phyloP scores from a whole-genome alignment of 2,329 filamentous ascomycete species.

The Penicillium digitatum region DNA sequence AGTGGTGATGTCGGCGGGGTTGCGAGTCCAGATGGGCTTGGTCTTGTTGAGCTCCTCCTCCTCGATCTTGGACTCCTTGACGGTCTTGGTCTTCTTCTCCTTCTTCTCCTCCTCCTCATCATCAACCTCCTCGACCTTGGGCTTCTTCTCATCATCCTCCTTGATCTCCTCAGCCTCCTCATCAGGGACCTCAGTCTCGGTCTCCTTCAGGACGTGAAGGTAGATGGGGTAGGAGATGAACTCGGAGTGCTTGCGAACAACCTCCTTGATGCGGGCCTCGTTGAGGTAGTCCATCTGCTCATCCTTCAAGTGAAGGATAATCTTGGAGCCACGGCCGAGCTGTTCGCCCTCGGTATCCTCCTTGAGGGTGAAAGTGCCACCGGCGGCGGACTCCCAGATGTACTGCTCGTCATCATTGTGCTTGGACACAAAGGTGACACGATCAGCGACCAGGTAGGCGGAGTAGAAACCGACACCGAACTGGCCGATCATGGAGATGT shows the following conservation, averaged over 20 bases:
- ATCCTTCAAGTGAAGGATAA: constrained; percentile 98
- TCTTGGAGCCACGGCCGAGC: constrained; percentile 93
- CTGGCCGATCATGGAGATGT: constrained; percentile 99
- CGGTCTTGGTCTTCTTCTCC: constrained; percentile 97
- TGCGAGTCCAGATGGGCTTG: constrained; percentile 99
- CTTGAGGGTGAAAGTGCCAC: constrained; percentile 92
- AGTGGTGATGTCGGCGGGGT: constrained; percentile 87
- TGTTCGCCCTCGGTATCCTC: constrained; percentile 87
- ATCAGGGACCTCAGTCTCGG: constrained; percentile 96
- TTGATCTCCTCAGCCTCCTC: constrained; percentile 78
- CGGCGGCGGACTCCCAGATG: constrained; percentile 96
- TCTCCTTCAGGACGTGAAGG: constrained; percentile 99
- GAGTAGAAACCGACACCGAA: constrained; percentile 99
- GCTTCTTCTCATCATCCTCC: constrained; percentile 86
- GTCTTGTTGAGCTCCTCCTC: constrained; percentile 99
- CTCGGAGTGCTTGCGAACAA: constrained; percentile 99
- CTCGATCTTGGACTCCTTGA: constrained; percentile 98
- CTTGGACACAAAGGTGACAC: constrained; percentile 93
- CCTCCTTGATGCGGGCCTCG: constrained; percentile 99
- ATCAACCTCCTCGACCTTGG: constrained; percentile 89
- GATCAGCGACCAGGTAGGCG: constrained; percentile 97
- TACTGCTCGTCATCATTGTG: constrained; percentile 99
- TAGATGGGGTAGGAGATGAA: constrained; percentile 99
- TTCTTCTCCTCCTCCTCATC: constrained; percentile 77
- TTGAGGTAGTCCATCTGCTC: constrained; percentile 98